Evolutionary conservation across 164 flowering plant species (phyloP), one percentile per base, ranked within the genome.

Genomic region (Paratinospora sagittata): DNA sequence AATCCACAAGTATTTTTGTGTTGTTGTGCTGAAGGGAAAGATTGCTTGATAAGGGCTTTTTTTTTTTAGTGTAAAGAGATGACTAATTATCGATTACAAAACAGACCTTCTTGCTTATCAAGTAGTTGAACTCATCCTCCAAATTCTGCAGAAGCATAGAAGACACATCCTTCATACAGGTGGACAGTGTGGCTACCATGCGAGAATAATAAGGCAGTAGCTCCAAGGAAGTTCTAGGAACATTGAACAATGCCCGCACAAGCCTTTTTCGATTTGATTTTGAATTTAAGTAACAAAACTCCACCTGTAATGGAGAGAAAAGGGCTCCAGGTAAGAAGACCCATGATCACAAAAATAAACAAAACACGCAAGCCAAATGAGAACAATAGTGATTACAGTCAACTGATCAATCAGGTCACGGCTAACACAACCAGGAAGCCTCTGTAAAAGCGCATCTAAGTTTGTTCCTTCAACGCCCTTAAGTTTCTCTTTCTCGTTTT

Each of bases 381-480:
- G 67, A 27, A 70, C n/a, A 78, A 65, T 36, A 64, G 65, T 77
- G 8, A 61, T 85, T 86, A 95, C 99, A 70, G 97, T 92, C 77
- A 92, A 73, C 63, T 92, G 97, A 80, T 92, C 97, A 75, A 95
- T 95, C 71, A 95, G 94, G 81, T 95, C 99, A 63, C 97, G 97
- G 92, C 97, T 89, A 63, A 95, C 97, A 61, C 91, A 92, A 70
- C 94, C 91, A 19, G 97, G 97, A 68, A 95, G 99, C 82, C 97
- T 87, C 85, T 91, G 96, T 75, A 95, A 43, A 49, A 95, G 75
- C 77, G 82, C 91, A 76, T 92, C 97, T 85, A 95, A 85, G 81
- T 74, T 91, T 27, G 94, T 84, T 73, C 96, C 97, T 62, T 95
- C 99, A 74, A 86, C 77, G 75, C 86, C 84, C 82, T 88, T 95